Base-by-base conservation (phyloP, 106 monocot species). In the Cymbidium sinense region DNA sequence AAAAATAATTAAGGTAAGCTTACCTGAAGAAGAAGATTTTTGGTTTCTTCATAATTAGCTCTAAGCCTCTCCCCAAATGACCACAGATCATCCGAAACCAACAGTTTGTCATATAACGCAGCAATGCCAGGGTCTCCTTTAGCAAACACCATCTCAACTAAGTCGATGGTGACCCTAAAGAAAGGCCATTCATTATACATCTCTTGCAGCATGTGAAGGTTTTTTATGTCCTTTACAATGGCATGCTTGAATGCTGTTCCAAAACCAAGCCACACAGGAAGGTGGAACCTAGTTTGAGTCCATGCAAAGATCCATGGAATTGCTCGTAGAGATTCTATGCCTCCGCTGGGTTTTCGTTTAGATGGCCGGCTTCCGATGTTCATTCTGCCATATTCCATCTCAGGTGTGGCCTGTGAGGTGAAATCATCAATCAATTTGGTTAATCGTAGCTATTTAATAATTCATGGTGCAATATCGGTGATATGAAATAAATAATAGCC, bases 231-330 rank as follows among this genome's bases (percentile, higher is more conserved):
- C 62, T 95, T 89, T 28, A 85, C 84, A 76, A 95, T 35, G 17
- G 84, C 77, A 69, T 87, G 79, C 77, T 90, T 90, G 83, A 99
- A 95, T 33, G 99, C 99, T 39, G 86, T 83, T 29, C 99, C 85
- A 77, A 99, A 95, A 29, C 99, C 99, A 73, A 99, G 95, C 99
- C 99, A 99, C 31, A 99, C 99, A 21, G 99, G 99, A 70, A 99
- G 90, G 80, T 99, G 95, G 84, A 99, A 99, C 58, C 99, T 82
- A 33, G 95, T 99, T 75, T 99, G 99, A 19, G 99, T 99, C 99
- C 99, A 99, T 37, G 99, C 99, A 90, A 99, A 99, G 17, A 99
- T 99, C 99, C 99, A 99, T 33, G 99, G 95, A 23, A 99, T 99
- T 51, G 99, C 99, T 79, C 95, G 92, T 18, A 99, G 86, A 20